Evolutionary conservation across 1,284 basidiomycete genomes (phyloP), one percentile per base, ranked within the genome.

Genomic region (Sphaerobolus stellatus): DNA sequence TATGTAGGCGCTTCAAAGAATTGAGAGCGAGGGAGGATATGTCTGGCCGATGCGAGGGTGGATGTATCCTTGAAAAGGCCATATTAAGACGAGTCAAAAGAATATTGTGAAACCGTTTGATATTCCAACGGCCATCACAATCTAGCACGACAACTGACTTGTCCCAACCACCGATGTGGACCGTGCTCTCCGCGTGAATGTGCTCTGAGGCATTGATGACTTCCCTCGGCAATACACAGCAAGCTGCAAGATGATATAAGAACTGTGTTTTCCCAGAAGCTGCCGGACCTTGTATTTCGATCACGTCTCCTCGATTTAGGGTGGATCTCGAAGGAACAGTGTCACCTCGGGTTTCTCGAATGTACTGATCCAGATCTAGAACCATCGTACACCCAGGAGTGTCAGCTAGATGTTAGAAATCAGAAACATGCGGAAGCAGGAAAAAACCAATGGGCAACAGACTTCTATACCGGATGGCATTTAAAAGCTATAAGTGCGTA

Each of bases 261-360:
- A 92, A 68, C 57, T 87, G 84, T 1, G 86, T 85, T 68, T 92
- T 93, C 33, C 88, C 90, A 16, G 83, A 82, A 20, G 77, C 77
- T 2, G 88, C 73, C 4, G 84, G 78, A 2, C 89, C 90, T 68
- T 90, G 86, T 34, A 93, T 75, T 67, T 90, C 86, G 61, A 92
- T 68, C 40, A 89, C 75, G 67, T 90, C 81, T 28, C 84, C 83
- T 22, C 71, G 70, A 36, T 69, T 68, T 30, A 81, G 34, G 72
- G 68, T 25, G 71, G 69, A 13, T 33, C 36, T 40, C 20, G 25
- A 14, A 36, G 25, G n/a, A 34, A 20, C 29, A 18, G 31, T 22
- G 30, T 5, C 11, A 25, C 24, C 9, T 14, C 24, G 18, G 24
- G 20, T 28, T 28, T 31, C 33, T 25, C 34, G n/a, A 13, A 56